Conservation (phyloP, 2,329 filamentous ascomycete genomes). For the Ploettnerulaceae sp. region DNA sequence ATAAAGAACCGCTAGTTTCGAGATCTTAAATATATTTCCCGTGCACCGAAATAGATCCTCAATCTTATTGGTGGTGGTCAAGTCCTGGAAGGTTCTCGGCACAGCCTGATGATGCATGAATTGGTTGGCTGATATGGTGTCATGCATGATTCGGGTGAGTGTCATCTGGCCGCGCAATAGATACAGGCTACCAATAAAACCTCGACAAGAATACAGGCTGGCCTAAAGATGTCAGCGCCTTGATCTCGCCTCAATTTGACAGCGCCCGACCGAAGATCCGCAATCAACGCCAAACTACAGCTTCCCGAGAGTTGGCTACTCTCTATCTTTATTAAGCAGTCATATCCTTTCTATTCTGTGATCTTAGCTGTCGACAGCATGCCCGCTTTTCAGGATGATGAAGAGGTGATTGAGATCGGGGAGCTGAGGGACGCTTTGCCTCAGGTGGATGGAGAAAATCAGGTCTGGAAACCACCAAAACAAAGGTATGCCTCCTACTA, state of each 20-base stretch:
- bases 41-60: too few relatives aligned
- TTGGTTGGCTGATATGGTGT: conserved; percentile 1
- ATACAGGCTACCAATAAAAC: not conserved
- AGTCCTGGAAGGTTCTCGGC: too few relatives aligned
- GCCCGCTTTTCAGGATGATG: not conserved
- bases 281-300: not conserved
- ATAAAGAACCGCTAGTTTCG: too few relatives aligned
- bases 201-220: not conserved
- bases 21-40: too few relatives aligned
- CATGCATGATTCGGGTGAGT: conserved; percentile 2
- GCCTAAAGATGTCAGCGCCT: not conserved
- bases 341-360: not conserved
- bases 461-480: conserved; percentile 1
- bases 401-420: not conserved
- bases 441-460: not conserved
- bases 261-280: not conserved
- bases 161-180: not conserved
- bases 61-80: too few relatives aligned
- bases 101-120: too few relatives aligned
- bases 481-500: too few relatives aligned
- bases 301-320: not conserved
- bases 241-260: not conserved
- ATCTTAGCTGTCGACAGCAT: not conserved
- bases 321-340: not conserved
- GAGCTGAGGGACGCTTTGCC: not conserved